phyloP scores from a whole-genome alignment of 2,329 filamentous ascomycete genomes.

The Fusarium tjaetaba region DNA sequence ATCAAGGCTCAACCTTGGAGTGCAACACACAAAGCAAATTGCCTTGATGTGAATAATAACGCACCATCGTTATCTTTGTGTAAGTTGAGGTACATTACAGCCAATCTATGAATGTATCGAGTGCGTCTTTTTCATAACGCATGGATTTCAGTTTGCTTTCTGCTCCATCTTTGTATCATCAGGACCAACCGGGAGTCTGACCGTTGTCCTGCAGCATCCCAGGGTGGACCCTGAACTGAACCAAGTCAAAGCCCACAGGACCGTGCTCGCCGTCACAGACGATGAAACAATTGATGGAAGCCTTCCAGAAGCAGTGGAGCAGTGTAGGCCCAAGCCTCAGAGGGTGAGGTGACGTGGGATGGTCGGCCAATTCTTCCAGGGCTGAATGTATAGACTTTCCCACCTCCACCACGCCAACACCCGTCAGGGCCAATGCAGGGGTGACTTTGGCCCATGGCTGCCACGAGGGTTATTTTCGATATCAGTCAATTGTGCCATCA shows the following conservation, averaged over 20 bases:
- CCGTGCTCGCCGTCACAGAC: slow-evolving; percentile 35
- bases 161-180: slow-evolving; percentile 23
- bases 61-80: background rate
- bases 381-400: slow-evolving; percentile 26
- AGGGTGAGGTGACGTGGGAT: slow-evolving; percentile 24
- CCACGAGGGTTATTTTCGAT: slow-evolving; percentile 40
- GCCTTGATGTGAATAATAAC: background rate
- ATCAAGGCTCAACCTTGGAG: background rate
- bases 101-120: background rate
- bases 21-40: background rate
- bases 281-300: slow-evolving; percentile 44
- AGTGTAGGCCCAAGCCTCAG: background rate
- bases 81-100: background rate
- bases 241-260: slow-evolving; percentile 19
- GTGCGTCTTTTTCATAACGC: background rate
- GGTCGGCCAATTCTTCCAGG: slow-evolving; percentile 23
- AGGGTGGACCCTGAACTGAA: slow-evolving; percentile 32
- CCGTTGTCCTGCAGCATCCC: slow-evolving; percentile 26
- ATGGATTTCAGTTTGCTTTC: background rate
- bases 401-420: slow-evolving; percentile 17
- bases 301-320: slow-evolving; percentile 45
- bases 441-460: slow-evolving; percentile 42
- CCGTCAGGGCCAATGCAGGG: slow-evolving; percentile 33
- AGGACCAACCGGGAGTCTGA: slow-evolving; percentile 33
- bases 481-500: slow-evolving; percentile 19